A percentile compares a stretch with the other conserved stretches of the same genome.
phyloP scores from a whole-genome alignment of 2,329 filamentous ascomycete genomes.

The Dothideomycetes sp. region DNA sequence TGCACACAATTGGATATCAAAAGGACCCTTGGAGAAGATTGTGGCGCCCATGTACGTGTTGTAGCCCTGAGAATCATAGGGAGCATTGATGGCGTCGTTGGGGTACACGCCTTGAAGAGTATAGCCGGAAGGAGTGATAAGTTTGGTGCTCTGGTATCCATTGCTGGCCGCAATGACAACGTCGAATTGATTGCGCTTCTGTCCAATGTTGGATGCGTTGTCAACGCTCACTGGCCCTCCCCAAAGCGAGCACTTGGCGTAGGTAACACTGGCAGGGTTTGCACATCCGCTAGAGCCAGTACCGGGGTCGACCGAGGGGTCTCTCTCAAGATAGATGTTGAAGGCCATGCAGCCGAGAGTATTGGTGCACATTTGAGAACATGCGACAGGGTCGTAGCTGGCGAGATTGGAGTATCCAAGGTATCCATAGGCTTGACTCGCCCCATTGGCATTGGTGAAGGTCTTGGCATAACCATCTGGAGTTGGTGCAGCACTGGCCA shows the following conservation, averaged over 20 bases:
- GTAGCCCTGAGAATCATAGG: constrained; percentile 20
- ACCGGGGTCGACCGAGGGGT: constrained; percentile 22
- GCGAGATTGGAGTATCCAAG: constrained; percentile 17
- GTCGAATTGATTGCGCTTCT: constrained; percentile 21
- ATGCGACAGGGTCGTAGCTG: constrained; percentile 10
- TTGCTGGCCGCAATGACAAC: constrained; percentile 15
- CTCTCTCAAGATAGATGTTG: constrained; percentile 18
- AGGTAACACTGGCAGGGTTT: constrained; percentile 28
- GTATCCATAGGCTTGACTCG: constrained; percentile 16
- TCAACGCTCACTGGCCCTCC: constrained; percentile 22
- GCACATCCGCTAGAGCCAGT: constrained; percentile 24
- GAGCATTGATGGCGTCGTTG: constrained; percentile 22
- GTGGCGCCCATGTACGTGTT: constrained; percentile 24
- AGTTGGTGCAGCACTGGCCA: constrained; percentile 15
- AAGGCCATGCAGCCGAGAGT: constrained; percentile 11
- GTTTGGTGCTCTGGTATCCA: constrained; percentile 10
- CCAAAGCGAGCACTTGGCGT: constrained; percentile 28
- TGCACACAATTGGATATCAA: constrained; percentile 25
- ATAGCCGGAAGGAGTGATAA: constrained; percentile 16
- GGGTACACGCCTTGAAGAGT: constrained; percentile 14
- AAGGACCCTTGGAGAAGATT: constrained; percentile 23
- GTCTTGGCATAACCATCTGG: constrained; percentile 16
- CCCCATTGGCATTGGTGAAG: constrained; percentile 16
- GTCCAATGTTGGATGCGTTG: constrained; percentile 27
- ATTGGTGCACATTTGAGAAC: constrained; percentile 4